These are phyloP conservation scores for Wakefieldia striispora DNA, from an alignment of 768 basidiomycete species.

Conservation along the genomic window DNA sequence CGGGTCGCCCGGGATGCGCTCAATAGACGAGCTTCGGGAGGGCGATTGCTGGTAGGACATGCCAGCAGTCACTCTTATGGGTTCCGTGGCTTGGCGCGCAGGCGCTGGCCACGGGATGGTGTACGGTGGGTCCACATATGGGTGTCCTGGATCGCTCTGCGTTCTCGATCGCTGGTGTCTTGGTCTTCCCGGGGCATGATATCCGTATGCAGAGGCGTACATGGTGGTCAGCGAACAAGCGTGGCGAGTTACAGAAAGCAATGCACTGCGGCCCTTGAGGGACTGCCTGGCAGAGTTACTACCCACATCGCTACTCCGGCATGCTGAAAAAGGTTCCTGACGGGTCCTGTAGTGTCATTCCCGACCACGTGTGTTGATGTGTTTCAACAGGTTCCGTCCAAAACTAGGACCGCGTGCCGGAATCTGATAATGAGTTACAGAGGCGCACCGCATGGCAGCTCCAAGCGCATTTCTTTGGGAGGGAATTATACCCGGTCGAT, in stretches of 20 bases:
- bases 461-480: too few species aligned
- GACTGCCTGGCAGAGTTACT: neutral
- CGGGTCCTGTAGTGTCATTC: too few species aligned
- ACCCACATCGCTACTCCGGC: neutral
- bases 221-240: conserved; percentile 3
- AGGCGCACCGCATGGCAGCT: too few species aligned
- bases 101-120: conserved; percentile 25
- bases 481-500: too few species aligned
- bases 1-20: conserved; percentile 13
- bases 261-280: neutral
- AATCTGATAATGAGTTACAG: too few species aligned
- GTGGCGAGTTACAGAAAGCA: neutral
- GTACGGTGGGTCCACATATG: conserved; percentile 22
- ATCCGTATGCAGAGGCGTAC: conserved; percentile 10
- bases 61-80: conserved; percentile 1
- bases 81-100: conserved; percentile 21
- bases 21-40: conserved; percentile 24
- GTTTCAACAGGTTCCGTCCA: too few species aligned
- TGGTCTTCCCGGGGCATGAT: conserved; percentile 11
- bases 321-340: too few species aligned
- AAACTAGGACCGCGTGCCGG: too few species aligned
- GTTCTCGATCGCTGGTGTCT: conserved; percentile 12
- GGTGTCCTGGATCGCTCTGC: conserved; percentile 25
- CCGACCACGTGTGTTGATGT: too few species aligned
- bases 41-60: conserved; percentile 4